Percentiles rank a stretch among this genome's conserved stretches.
phyloP scores from a whole-genome alignment of 495 filamentous ascomycete species.

The Penicillium soppii region DNA sequence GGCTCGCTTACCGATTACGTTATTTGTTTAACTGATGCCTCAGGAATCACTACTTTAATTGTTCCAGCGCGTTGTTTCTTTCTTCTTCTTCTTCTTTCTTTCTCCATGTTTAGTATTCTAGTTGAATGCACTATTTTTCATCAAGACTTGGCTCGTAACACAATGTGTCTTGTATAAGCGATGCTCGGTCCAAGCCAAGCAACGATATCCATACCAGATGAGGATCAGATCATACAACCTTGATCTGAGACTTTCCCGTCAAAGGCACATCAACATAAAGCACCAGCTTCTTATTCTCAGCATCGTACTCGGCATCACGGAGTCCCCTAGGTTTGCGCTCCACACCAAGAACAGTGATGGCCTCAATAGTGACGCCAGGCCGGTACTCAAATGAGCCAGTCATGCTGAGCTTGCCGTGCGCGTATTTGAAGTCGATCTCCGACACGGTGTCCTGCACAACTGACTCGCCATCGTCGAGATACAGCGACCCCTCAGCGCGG shows the following conservation, averaged over 20 bases:
- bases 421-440: constrained; percentile 54
- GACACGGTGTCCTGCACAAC: constrained; percentile 49
- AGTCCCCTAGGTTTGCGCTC: constrained; percentile 7
- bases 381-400: constrained; percentile 54
- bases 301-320: constrained; percentile 13
- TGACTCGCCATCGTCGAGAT: constrained; percentile 62
- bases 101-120: no score
- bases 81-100: no score
- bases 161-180: no score
- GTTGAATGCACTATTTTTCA: no score
- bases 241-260: neutral
- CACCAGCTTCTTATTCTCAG: constrained; percentile 16
- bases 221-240: neutral
- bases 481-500: constrained; percentile 52
- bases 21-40: no score
- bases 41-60: no score
- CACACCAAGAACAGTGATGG: constrained; percentile 37
- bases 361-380: constrained; percentile 48
- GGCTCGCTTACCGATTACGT: no score
- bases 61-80: no score
- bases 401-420: constrained; percentile 46
- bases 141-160: no score
- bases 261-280: constrained; percentile 19
- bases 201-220: neutral
- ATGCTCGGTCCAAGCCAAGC: no score